Evolutionary conservation across 2,329 filamentous ascomycete species (phyloP), one percentile per base, ranked within the genome.

Genomic region (Aspergillus sp.): DNA sequence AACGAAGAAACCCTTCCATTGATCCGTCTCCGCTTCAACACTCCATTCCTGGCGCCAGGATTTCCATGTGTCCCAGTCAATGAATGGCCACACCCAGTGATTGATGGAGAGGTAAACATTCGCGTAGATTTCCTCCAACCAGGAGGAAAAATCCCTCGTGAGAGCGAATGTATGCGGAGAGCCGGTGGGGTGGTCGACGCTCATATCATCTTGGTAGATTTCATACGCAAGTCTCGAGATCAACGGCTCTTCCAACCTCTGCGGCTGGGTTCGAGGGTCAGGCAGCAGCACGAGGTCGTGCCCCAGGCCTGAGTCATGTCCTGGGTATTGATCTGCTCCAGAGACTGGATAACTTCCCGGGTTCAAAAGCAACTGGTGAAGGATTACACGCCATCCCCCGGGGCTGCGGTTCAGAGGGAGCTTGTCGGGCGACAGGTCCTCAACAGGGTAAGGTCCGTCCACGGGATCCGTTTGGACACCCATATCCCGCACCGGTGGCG

Each of bases 51-150:
- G 49, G 23, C 62, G 55, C 64, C 64, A 66, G 20, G 31, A 45
- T 44, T 50, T 60, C 63, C 64, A 66, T 6, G 54, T 47, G 11
- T 50, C 47, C 16, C 64, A 54, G 34, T 65, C 58, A 5, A 66
- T 43, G 21, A 66, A 65, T 4, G 64, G 64, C 64, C 64, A 66
- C 42, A 62, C 60, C 17, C 62, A 61, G 43, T 66, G 58, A 6
- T 60, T 59, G 47, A 64, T 61, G 1, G 58, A 58, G 17, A 65
- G 64, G 50, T 64, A 66, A 7, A 65, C 43, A 25, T 61, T 64
- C 13, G 60, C 55, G 48, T 66, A 65, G 7, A 64, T 57, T 40
- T 64, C 63, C 16, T 55, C 58, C 9, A 60, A 50, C 60, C 60
- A 65, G 11, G 47, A 51, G 1, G 60, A 50, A 16, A 60, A 45